Evolutionary conservation across 768 basidiomycete genomes (phyloP).

Genomic region (Leccinum aurantiacum): DNA sequence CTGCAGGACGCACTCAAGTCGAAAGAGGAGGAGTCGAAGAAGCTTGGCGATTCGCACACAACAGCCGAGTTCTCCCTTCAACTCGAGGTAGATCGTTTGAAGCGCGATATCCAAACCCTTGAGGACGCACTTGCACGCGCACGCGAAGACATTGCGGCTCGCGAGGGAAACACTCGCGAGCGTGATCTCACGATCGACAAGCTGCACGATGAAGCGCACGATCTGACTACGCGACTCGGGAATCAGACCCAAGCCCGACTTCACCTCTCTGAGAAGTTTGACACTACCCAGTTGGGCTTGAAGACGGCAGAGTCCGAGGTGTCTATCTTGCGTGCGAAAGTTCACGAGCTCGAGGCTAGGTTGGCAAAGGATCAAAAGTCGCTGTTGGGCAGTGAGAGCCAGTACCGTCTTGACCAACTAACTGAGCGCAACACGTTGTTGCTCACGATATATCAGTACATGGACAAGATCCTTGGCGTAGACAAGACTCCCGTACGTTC

Average conservation of each 20-base stretch:
- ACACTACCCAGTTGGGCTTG: conserved; percentile 58
- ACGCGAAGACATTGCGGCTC: conserved; percentile 64
- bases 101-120: conserved; percentile 76
- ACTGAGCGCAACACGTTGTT: conserved; percentile 91
- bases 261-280: conserved; percentile 89
- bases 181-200: conserved; percentile 73
- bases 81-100: conserved; percentile 83
- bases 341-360: conserved; percentile 75
- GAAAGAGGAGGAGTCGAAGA: conserved; percentile 74
- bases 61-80: conserved; percentile 84
- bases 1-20: conserved; percentile 72
- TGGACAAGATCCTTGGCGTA: conserved; percentile 90
- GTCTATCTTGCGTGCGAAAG: conserved; percentile 53
- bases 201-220: conserved; percentile 76
- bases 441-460: conserved; percentile 90
- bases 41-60: conserved; percentile 80
- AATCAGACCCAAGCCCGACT: conserved; percentile 85
- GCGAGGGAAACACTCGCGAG: conserved; percentile 64
- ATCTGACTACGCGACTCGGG: conserved; percentile 75
- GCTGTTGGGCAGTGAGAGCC: conserved; percentile 66
- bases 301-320: conserved; percentile 72
- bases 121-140: conserved; percentile 78
- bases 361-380: conserved; percentile 80
- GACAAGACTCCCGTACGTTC: conserved; percentile 77
- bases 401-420: conserved; percentile 81